Conservation (phyloP, 1,284 basidiomycete genomes). For the Cryptococcus sp. region DNA sequence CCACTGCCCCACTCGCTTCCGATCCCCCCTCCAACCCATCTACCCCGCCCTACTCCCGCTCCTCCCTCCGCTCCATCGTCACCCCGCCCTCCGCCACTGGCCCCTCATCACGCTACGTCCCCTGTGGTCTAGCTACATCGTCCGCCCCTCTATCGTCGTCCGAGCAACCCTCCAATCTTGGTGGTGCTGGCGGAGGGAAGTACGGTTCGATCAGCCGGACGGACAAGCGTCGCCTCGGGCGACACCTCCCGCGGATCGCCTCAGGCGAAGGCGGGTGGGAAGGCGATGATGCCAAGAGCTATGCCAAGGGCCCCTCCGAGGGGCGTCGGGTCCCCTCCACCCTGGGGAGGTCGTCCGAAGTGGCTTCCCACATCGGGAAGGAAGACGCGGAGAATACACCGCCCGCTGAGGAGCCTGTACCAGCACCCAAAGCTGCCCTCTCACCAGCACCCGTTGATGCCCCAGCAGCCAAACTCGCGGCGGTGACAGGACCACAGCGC, state of each 20-base stretch:
- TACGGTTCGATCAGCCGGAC: slow-evolving; percentile 41
- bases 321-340: slow-evolving; percentile 24
- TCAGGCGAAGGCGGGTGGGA: slow-evolving; percentile 48
- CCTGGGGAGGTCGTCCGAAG: slow-evolving; percentile 18
- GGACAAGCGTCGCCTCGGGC: slow-evolving; percentile 45
- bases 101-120: slow-evolving; percentile 18
- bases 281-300: slow-evolving; percentile 24
- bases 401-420: background rate
- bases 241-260: slow-evolving; percentile 50
- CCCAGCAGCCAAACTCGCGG: too few species aligned
- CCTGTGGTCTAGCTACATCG: slow-evolving; percentile 25
- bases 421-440: background rate
- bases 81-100: slow-evolving; percentile 22
- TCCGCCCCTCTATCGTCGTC: slow-evolving; percentile 5
- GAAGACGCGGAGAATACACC: slow-evolving; percentile 11
- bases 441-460: too few species aligned
- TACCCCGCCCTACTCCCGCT: slow-evolving; percentile 3
- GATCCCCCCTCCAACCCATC: slow-evolving; percentile 2
- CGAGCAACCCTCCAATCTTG: background rate
- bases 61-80: slow-evolving; percentile 17
- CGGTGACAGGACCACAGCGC: too few species aligned
- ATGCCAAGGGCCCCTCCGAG: slow-evolving; percentile 14
- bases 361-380: background rate
- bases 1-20: slow-evolving; percentile 2
- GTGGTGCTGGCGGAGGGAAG: slow-evolving; percentile 25